Conservation (phyloP, 2,329 filamentous ascomycete genomes). For the Scedosporium aurantiacum region DNA sequence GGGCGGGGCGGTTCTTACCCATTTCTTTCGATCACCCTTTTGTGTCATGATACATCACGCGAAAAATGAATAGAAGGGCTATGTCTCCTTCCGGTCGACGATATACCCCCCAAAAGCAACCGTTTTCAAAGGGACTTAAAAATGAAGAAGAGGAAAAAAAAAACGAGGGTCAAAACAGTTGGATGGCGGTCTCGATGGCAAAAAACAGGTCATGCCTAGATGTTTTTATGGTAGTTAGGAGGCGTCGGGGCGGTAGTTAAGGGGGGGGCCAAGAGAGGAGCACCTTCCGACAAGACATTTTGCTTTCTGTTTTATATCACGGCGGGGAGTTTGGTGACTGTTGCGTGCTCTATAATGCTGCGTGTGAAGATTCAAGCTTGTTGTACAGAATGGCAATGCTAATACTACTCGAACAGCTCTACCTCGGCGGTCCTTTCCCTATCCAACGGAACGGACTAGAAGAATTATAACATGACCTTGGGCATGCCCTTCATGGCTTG, state of each 20-base stretch:
- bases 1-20: background rate
- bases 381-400: background rate
- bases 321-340: background rate
- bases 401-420: background rate
- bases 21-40: constrained; percentile 3
- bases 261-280: constrained; percentile 7
- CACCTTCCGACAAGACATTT: constrained; percentile 2
- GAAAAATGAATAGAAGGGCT: background rate
- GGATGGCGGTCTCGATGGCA: constrained; percentile 3
- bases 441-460: background rate
- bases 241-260: background rate
- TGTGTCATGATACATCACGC: constrained; percentile 5
- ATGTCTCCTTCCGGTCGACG: background rate
- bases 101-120: constrained; percentile 4
- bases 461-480: constrained; percentile 61
- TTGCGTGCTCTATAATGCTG: background rate
- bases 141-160: background rate
- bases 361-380: background rate
- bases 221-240: constrained; percentile 7
- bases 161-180: no score
- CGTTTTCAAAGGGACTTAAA: background rate
- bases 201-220: constrained; percentile 5
- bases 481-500: constrained; percentile 80
- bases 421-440: background rate
- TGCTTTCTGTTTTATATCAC: background rate